Percentiles rank a stretch among this genome's conserved stretches.
Evolutionary conservation across 2,329 filamentous ascomycete species (phyloP).

Genomic region (Onygenales sp.): DNA sequence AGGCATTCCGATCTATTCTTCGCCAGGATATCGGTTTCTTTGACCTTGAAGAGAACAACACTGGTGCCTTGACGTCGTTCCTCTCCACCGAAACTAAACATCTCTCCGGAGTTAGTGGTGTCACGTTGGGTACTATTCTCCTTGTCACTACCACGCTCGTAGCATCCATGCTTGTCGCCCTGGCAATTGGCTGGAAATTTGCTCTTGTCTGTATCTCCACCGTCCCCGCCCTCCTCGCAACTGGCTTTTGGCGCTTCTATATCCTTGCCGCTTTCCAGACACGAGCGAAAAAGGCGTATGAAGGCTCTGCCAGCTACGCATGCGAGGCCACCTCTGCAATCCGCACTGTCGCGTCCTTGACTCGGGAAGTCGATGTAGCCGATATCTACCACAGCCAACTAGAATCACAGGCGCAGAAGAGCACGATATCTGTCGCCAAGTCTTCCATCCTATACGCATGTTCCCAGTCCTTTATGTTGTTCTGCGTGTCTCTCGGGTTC

Average conservation of each 20-base stretch:
- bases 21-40: constrained; percentile 92
- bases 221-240: constrained; percentile 66
- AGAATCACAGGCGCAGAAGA: constrained; percentile 55
- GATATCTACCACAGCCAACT: constrained; percentile 59
- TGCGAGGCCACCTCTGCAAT: constrained; percentile 92
- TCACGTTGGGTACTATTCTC: constrained; percentile 76
- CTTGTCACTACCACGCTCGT: constrained; percentile 72
- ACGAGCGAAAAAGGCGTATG: constrained; percentile 70
- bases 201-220: constrained; percentile 72
- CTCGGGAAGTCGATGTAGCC: constrained; percentile 74
- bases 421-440: constrained; percentile 63
- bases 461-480: constrained; percentile 74
- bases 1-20: constrained; percentile 76
- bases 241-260: constrained; percentile 82
- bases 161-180: constrained; percentile 58
- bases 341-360: constrained; percentile 83
- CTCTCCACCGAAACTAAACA: constrained; percentile 84
- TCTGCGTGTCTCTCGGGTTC: constrained; percentile 79
- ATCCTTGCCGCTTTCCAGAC: constrained; percentile 70
- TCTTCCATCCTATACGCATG: constrained; percentile 73
- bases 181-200: constrained; percentile 80
- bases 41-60: constrained; percentile 78
- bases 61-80: constrained; percentile 80
- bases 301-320: constrained; percentile 73
- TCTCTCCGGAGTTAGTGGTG: constrained; percentile 76